Evolutionary conservation across 2,329 filamentous ascomycete genomes (phyloP).

Genomic region (Neofusicoccum cordaticola): DNA sequence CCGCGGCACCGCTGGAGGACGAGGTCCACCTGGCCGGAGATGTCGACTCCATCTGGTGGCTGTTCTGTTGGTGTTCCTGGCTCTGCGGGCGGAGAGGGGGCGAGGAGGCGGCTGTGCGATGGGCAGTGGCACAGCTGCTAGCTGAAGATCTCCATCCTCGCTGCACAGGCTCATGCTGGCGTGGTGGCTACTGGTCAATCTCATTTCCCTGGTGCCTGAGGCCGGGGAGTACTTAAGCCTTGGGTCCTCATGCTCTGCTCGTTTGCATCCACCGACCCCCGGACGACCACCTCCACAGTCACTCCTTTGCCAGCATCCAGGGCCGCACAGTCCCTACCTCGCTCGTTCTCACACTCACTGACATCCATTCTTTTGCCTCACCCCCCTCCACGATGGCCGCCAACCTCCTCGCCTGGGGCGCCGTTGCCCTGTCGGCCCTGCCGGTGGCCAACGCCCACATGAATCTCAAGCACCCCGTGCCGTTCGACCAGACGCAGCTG

Average conservation of each 20-base stretch:
- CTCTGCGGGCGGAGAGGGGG: not conserved
- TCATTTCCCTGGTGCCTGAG: not conserved
- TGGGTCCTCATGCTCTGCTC: not conserved
- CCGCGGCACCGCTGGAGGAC: not conserved
- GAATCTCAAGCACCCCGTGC: slow-evolving; percentile 7
- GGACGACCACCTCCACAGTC: not conserved
- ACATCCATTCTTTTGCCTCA: not conserved
- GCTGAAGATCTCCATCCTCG: slow-evolving; percentile 4
- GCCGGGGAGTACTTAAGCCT: not conserved
- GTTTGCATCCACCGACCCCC: not conserved
- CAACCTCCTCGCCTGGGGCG: not conserved
- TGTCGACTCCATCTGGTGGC: not conserved
- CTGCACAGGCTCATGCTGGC: not conserved
- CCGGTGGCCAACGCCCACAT: slow-evolving; percentile 4
- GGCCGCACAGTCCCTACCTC: not conserved
- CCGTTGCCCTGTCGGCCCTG: not conserved
- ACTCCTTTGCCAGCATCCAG: not conserved
- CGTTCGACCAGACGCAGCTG: not conserved
- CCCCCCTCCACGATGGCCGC: not conserved
- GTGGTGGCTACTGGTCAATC: not conserved
- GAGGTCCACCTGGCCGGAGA: slow-evolving; percentile 2
- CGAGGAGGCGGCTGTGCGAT: not conserved
- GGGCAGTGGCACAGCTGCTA: not conserved
- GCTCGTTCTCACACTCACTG: too few relatives aligned
- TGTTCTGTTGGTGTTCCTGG: not conserved